A percentile compares a stretch with the other conserved stretches of the same genome.
phyloP scores from a whole-genome alignment of 2,329 filamentous ascomycete species.

The Fusarium sambucinum region DNA sequence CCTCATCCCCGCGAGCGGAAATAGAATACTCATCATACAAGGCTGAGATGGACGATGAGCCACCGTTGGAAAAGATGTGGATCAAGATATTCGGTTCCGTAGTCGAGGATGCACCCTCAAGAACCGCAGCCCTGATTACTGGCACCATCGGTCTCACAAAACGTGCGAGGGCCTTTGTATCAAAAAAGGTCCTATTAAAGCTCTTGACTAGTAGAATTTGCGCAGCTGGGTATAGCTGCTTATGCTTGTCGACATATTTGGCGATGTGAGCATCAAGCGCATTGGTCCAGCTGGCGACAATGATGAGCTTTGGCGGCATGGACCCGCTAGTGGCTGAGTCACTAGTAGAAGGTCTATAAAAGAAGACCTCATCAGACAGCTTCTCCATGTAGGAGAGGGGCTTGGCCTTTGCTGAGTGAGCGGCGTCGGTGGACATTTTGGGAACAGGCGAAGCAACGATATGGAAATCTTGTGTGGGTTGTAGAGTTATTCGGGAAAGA shows the following conservation, averaged over 20 bases:
- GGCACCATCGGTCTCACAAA: constrained; percentile 2
- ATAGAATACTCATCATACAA: constrained; percentile 11
- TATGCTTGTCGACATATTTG: constrained; percentile 33
- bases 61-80: constrained; percentile 27
- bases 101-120: not conserved
- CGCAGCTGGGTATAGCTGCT: not conserved
- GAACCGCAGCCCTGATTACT: not conserved
- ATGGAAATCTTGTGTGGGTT: not conserved
- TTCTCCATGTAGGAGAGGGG: constrained; percentile 30
- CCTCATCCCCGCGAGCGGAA: not conserved
- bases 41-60: constrained; percentile 8
- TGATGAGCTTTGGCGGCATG: constrained; percentile 19
- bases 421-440: not conserved
- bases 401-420: not conserved
- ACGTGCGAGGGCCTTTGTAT: not conserved
- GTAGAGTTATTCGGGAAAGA: not conserved
- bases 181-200: constrained; percentile 11
- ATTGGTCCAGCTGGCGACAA: constrained; percentile 31
- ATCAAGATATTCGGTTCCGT: not conserved
- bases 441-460: not conserved
- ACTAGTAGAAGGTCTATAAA: constrained; percentile 9
- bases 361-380: constrained; percentile 11
- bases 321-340: not conserved
- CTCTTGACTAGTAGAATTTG: constrained; percentile 19
- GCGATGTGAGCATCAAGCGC: constrained; percentile 22